A percentile compares a stretch with the other conserved stretches of the same genome.
These are phyloP conservation scores for Gymnopilus dilepis DNA, from an alignment of 768 basidiomycete genomes.

Conservation along the genomic window DNA sequence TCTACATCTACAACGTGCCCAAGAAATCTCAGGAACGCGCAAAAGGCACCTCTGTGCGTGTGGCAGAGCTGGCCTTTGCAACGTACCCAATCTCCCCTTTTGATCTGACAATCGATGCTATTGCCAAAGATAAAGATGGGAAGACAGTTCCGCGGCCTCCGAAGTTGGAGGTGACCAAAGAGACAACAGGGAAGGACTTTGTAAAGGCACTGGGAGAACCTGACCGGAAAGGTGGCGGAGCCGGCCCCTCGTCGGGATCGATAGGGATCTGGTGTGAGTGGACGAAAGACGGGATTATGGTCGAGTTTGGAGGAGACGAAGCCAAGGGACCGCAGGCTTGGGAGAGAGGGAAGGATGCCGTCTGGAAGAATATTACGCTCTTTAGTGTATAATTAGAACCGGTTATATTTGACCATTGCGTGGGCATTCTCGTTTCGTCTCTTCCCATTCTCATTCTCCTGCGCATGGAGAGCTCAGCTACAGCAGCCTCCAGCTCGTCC, in stretches of 20 bases:
- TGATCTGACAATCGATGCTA: constrained; percentile 42
- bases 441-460: constrained; percentile 6
- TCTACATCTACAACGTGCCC: constrained; percentile 83
- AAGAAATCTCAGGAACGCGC: constrained; percentile 32
- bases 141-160: constrained; percentile 41
- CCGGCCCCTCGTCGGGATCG: constrained; percentile 81
- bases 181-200: constrained; percentile 78
- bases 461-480: constrained; percentile 18
- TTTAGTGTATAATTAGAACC: constrained; percentile 39
- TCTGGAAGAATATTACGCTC: constrained; percentile 77
- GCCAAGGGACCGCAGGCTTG: constrained; percentile 84
- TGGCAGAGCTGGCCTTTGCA: constrained; percentile 59
- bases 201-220: constrained; percentile 83
- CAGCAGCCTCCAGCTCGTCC: constrained; percentile 23
- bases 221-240: constrained; percentile 87
- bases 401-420: constrained; percentile 5
- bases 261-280: constrained; percentile 96
- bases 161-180: constrained; percentile 46
- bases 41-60: constrained; percentile 42
- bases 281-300: constrained; percentile 80
- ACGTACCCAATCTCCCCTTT: constrained; percentile 64
- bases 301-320: constrained; percentile 83
- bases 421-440: background rate
- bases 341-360: constrained; percentile 83
- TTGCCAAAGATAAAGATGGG: constrained; percentile 42